Evolutionary conservation across 2,329 filamentous ascomycete genomes (phyloP).

Genomic region (Trichoderma sp.): DNA sequence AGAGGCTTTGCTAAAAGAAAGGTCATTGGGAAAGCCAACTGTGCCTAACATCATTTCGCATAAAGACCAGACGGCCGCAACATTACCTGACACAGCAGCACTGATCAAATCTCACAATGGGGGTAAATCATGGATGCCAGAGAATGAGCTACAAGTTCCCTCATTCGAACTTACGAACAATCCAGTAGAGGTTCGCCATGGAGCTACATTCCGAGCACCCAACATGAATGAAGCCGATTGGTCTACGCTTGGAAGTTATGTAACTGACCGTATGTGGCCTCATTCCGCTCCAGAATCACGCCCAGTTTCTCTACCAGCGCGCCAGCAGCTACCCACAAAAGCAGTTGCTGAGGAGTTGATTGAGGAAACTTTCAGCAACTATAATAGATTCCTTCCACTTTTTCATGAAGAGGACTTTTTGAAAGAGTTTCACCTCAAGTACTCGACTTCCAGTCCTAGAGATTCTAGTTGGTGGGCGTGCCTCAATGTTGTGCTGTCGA

Average conservation of each 20-base stretch:
- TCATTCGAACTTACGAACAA: neutral
- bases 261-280: neutral
- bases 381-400: conserved; percentile 2
- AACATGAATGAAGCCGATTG: neutral
- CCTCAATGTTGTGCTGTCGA: conserved; percentile 10
- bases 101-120: neutral
- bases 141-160: neutral
- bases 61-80: neutral
- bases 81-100: neutral
- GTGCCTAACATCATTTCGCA: neutral
- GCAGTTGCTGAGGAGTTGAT: neutral
- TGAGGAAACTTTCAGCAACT: conserved; percentile 1
- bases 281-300: neutral
- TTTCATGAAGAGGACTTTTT: conserved; percentile 8
- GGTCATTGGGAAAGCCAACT: neutral
- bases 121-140: neutral
- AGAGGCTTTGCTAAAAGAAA: conserved; percentile 1
- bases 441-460: neutral
- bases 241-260: neutral
- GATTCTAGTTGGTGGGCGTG: conserved; percentile 11
- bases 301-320: neutral
- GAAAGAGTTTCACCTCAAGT: conserved; percentile 10
- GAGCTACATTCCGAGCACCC: neutral
- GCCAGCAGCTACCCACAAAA: neutral
- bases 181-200: neutral